Evolutionary conservation across 2,329 filamentous ascomycete genomes (phyloP), one percentile per base, ranked within the genome.

Genomic region (Balansia obtecta): DNA sequence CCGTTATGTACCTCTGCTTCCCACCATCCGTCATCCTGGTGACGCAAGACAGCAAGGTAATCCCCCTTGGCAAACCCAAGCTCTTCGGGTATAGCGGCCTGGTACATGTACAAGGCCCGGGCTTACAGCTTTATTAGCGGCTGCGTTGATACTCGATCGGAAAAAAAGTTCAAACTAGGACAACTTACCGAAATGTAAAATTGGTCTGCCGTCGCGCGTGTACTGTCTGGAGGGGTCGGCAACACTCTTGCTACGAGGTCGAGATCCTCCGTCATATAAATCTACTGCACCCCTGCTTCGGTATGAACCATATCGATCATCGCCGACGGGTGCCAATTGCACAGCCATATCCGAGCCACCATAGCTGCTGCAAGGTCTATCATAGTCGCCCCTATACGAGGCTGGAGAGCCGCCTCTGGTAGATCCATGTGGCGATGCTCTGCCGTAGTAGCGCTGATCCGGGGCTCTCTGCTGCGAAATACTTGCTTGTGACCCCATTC

Each of bases 11-110:
- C 80, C 66, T 96, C 91, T 12, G 94, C 94, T 71, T 98, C 93
- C 93, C 94, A 98, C 93, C 93, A 98, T 18, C 93, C 93, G 63
- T 98, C 93, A 64, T 98, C 93, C 68, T 98, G 93, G 61, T 95
- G 81, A 53, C 90, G 79, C 45, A 96, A 73, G 13, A 98, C 83
- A 2, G 91, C 88, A 13, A 98, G 74, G 52, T 91, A 82, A 63
- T 98, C 94, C 45, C 90, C 90, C 71, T 98, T 98, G 45, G 76
- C 75, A 66, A 98, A 98, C 13, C 86, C 85, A 18, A 98, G 72
- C 68, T 98, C 94, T 64, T 97, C 93, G 0, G 91, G 88, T 52
- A 98, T 98, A 20, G 89, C 91, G 2, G 93, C 89, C 62, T 86
- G 82, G 66, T 98, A 98, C 72, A 88, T 82, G 68, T 97, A 98